phyloP scores from a whole-genome alignment of 495 filamentous ascomycete species.

The Cairneyella variabilis region DNA sequence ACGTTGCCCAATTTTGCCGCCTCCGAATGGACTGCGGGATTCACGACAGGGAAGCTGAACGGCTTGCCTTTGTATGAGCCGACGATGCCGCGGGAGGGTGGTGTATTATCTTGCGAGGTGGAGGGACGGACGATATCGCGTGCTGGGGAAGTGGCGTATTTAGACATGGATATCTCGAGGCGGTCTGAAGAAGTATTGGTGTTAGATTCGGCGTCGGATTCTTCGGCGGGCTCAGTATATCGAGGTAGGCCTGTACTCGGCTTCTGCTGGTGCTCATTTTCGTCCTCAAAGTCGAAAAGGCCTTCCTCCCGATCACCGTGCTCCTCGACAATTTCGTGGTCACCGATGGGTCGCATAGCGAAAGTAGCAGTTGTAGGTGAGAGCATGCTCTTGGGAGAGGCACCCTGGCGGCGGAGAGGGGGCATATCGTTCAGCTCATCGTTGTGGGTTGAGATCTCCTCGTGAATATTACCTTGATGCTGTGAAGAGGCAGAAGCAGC shows the following conservation, averaged over 20 bases:
- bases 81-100: slow-evolving; percentile 1
- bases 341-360: slow-evolving; percentile 3
- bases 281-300: slow-evolving; percentile 23
- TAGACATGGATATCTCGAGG: background rate
- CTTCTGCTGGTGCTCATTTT: background rate
- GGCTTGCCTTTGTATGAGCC: slow-evolving; percentile 21
- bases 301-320: slow-evolving; percentile 21
- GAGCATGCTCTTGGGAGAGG: slow-evolving; percentile 9
- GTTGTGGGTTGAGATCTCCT: background rate
- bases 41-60: slow-evolving; percentile 25
- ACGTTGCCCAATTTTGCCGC: slow-evolving; percentile 21
- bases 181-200: background rate
- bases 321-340: slow-evolving; percentile 1
- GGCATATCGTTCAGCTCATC: slow-evolving; percentile 30
- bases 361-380: slow-evolving; percentile 1
- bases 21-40: slow-evolving; percentile 16
- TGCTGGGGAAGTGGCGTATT: slow-evolving; percentile 17
- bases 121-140: slow-evolving; percentile 8
- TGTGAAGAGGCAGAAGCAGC: background rate
- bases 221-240: background rate
- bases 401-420: slow-evolving; percentile 26
- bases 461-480: background rate
- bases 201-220: background rate
- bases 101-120: background rate
- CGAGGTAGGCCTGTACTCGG: background rate